Percentiles rank a stretch among this genome's conserved stretches.
phyloP scores from a whole-genome alignment of 306 rosid species.

The Vicia villosa region DNA sequence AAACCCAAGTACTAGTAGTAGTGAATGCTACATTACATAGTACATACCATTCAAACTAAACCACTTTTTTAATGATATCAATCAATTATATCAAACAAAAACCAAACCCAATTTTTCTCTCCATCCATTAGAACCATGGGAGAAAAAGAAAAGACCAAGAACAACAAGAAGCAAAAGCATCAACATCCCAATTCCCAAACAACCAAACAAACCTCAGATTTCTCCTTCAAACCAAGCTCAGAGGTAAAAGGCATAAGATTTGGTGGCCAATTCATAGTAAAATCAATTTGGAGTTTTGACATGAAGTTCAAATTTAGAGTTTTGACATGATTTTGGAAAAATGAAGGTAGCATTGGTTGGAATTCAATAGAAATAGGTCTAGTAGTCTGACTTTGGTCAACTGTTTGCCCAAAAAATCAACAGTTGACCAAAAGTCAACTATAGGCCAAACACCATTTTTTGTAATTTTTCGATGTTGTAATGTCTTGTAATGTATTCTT shows the following conservation, averaged over 20 bases:
- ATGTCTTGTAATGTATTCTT: too few species aligned
- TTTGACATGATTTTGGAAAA: too few species aligned
- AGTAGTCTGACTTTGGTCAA: too few species aligned
- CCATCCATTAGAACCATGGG: slow-evolving; percentile 44
- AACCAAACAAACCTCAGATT: slow-evolving; percentile 68
- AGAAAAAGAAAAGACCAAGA: slow-evolving; percentile 56
- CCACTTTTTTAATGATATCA: background rate
- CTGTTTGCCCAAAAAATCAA: too few species aligned
- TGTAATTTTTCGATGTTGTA: too few species aligned
- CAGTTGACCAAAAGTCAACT: too few species aligned
- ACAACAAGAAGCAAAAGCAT: slow-evolving; percentile 85
- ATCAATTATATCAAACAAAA: slow-evolving; percentile 29
- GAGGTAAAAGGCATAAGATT: slow-evolving; percentile 92
- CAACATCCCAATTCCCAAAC: slow-evolving; percentile 86
- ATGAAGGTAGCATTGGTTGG: too few species aligned
- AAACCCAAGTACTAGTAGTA: background rate
- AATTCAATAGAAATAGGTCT: too few species aligned
- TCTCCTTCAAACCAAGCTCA: slow-evolving; percentile 83
- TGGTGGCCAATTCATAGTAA: slow-evolving; percentile 94
- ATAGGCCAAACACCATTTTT: too few species aligned
- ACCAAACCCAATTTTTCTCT: background rate
- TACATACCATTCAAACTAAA: slow-evolving; percentile 10
- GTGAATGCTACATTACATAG: background rate
- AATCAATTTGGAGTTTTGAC: slow-evolving; percentile 58
- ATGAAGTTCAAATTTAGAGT: too few species aligned